Percentiles rank a stretch among this genome's conserved stretches.
Conservation (phyloP, 345 rosid genomes). For the Arabis hirsuta region DNA sequence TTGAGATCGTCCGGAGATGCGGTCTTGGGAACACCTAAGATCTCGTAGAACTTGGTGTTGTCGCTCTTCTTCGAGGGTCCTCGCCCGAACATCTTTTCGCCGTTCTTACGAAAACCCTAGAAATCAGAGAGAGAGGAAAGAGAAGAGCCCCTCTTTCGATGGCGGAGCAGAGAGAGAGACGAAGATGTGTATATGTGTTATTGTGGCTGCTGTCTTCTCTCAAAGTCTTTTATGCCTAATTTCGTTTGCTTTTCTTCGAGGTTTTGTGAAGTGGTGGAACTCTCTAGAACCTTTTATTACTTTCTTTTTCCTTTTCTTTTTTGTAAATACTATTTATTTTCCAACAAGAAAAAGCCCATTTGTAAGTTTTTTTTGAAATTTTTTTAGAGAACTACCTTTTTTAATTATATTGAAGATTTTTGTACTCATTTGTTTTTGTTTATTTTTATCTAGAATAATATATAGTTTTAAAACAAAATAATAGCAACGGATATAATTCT, state of each 20-base stretch:
- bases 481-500: too few species aligned
- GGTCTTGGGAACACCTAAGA: constrained; percentile 78
- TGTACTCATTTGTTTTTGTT: too few species aligned
- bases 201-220: constrained; percentile 25
- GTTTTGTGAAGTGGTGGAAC: constrained; percentile 39
- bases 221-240: constrained; percentile 18
- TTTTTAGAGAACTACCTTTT: too few species aligned
- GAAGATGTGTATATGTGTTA: background rate
- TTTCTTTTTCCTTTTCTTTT: constrained; percentile 3
- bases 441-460: too few species aligned
- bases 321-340: background rate
- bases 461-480: too few species aligned
- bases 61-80: constrained; percentile 76
- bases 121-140: background rate
- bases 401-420: too few species aligned
- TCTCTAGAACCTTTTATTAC: constrained; percentile 38
- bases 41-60: constrained; percentile 79
- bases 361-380: too few species aligned
- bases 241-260: constrained; percentile 30
- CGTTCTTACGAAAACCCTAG: constrained; percentile 29
- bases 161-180: background rate
- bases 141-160: constrained; percentile 7
- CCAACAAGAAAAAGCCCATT: constrained; percentile 17
- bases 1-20: constrained; percentile 82
- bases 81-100: constrained; percentile 71